Percentiles rank a stretch among this genome's conserved stretches.
Evolutionary conservation across 75 land plant species (phyloP).

Genomic region (Azolla pinnata): DNA sequence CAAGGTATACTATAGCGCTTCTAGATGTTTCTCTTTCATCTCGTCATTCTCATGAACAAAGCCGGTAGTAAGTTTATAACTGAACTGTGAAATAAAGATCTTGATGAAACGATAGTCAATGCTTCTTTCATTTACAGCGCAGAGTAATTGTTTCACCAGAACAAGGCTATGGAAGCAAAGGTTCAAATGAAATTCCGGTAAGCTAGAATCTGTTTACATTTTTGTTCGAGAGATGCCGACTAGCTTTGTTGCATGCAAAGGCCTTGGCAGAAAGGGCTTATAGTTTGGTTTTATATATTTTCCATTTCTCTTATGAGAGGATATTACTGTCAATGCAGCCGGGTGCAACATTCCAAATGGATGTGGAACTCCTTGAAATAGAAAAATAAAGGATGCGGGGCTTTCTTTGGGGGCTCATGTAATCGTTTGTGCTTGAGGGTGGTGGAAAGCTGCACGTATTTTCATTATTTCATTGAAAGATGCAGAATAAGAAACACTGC

Average conservation of each 20-base stretch:
- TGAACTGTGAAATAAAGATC: no score
- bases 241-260: no score
- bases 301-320: neutral
- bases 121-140: slow-evolving; percentile 55
- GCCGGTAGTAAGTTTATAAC: neutral
- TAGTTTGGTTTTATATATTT: neutral
- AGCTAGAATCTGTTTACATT: slow-evolving; percentile 2
- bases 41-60: neutral
- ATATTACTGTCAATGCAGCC: slow-evolving; percentile 56
- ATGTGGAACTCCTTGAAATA: slow-evolving; percentile 68
- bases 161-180: slow-evolving; percentile 69
- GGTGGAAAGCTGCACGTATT: no score
- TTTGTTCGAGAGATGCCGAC: no score
- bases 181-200: slow-evolving; percentile 89
- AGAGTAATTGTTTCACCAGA: slow-evolving; percentile 87
- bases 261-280: no score
- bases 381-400: no score
- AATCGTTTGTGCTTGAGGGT: no score
- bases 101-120: no score
- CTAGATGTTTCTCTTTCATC: neutral
- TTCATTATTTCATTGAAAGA: no score
- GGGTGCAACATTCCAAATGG: slow-evolving; percentile 61
- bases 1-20: slow-evolving; percentile 37
- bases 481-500: no score
- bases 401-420: no score